Base-by-base conservation (phyloP, 805 yeast genomes). In the Pichia deserticola region DNA sequence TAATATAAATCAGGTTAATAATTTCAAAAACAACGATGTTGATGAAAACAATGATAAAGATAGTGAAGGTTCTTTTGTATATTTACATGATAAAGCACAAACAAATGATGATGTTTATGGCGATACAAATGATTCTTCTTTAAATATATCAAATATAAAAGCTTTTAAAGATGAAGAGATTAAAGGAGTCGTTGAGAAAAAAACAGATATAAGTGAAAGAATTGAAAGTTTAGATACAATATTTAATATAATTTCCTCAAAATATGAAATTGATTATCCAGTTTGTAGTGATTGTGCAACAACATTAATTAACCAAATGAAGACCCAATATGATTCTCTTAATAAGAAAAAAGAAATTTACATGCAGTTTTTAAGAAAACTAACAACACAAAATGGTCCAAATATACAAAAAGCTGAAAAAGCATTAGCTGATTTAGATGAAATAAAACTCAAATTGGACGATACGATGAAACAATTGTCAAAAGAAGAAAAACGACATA, bases 221-320 rank as follows among this genome's bases (percentile, higher is more conserved):
- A 67, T 64, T 27, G 74, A 75, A 42, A 73, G 81, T 0, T 63
- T 89, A 35, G 79, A 79, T 3, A 78, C 77, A 37, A 76, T 92
- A 2, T 89, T 88, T 62, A 83, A 84, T 54, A 72, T 86, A 2
- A 66, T 92, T 6, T 83, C 93, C 0, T 82, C 93, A 1, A 83
- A 85, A 53, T 82, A 84, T 46, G 89, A 84, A 52, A 75, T 92
- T 13, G 95, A 88, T 54, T 82, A 81, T 60, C 99, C 99, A 0
- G 79, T 93, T 13, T 92, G 98, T 58, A 74, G 75, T 28, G 97
- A 90, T 41, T 93, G 99, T 64, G 85, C 93, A 7, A 79, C 75
- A 40, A 63, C 75, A 25, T 65, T 92, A 29, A 70, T 85, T 10
- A 81, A 78, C 9, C 82, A 82, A 50, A 73, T 89, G 63, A 84